These are phyloP conservation scores for Nitzschia putrida DNA, from an alignment of 108 stramenopile genomes.

Conservation along the genomic window DNA sequence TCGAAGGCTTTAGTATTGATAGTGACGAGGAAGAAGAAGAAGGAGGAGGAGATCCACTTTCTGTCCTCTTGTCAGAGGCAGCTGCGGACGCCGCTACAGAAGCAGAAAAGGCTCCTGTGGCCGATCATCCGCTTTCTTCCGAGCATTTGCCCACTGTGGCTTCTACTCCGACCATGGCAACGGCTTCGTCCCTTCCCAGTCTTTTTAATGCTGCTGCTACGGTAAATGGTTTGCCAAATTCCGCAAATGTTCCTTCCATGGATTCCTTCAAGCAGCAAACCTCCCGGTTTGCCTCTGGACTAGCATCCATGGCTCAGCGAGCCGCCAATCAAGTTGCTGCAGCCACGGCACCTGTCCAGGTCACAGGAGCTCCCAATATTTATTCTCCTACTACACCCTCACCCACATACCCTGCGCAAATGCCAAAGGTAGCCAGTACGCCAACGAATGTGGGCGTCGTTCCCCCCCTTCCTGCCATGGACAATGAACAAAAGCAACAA, in stretches of 20 bases:
- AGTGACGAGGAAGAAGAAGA: constrained; percentile 55
- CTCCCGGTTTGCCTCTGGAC: constrained; percentile 45
- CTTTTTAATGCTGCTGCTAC: neutral
- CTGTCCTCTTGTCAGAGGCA: constrained; percentile 3
- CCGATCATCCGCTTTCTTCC: constrained; percentile 28
- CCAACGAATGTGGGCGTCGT: neutral
- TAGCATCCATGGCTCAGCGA: constrained; percentile 56
- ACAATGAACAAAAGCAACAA: constrained; percentile 45
- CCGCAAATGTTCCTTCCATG: constrained; percentile 12
- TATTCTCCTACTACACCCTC: neutral
- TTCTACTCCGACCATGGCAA: neutral
- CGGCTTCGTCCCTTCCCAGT: constrained; percentile 6
- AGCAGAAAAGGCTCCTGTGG: constrained; percentile 5
- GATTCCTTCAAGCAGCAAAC: constrained; percentile 33
- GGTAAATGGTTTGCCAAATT: constrained; percentile 8
- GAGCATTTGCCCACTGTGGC: constrained; percentile 19
- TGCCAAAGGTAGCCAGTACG: neutral
- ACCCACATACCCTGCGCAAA: constrained; percentile 12
- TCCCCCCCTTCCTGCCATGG: constrained; percentile 15
- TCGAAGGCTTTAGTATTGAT: constrained; percentile 58
- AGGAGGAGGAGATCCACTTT: constrained; percentile 2
- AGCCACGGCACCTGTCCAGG: constrained; percentile 42
- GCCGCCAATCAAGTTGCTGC: constrained; percentile 49
- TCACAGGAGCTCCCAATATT: constrained; percentile 15
- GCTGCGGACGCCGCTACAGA: constrained; percentile 15